These are phyloP conservation scores for Phyllostachys edulis DNA, from an alignment of 176 grass and related monocot species.

Conservation along the genomic window DNA sequence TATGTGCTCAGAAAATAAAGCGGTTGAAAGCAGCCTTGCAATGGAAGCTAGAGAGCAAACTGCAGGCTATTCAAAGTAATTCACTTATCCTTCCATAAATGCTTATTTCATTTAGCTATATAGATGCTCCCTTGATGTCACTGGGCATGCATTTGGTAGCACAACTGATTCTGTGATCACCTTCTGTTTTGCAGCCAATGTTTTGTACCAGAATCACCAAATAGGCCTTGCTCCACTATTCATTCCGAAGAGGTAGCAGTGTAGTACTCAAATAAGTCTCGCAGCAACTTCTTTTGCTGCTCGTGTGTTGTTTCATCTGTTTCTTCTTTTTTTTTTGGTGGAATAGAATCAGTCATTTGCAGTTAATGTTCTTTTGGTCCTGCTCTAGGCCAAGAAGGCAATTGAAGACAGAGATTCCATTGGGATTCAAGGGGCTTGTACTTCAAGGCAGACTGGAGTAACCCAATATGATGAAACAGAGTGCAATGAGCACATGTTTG, in stretches of 20 bases:
- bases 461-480: constrained; percentile 35
- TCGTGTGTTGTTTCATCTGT: constrained; percentile 3
- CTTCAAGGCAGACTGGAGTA: constrained; percentile 22
- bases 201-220: constrained; percentile 26
- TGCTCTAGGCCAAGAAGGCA: constrained; percentile 34
- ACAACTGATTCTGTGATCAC: constrained; percentile 9
- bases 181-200: constrained; percentile 41
- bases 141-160: constrained; percentile 12
- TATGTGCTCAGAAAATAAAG: constrained; percentile 30
- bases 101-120: constrained; percentile 27
- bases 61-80: constrained; percentile 32
- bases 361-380: constrained; percentile 27
- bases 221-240: constrained; percentile 8
- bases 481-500: constrained; percentile 32
- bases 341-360: constrained; percentile 22
- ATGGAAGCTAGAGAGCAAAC: constrained; percentile 35
- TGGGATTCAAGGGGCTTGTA: constrained; percentile 38
- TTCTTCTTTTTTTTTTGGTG: not conserved
- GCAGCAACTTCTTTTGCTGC: not conserved
- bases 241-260: constrained; percentile 25
- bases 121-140: constrained; percentile 18
- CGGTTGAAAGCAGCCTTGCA: constrained; percentile 8
- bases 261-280: not conserved
- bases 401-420: constrained; percentile 21
- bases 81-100: constrained; percentile 5